phyloP scores from a whole-genome alignment of 2,329 filamentous ascomycete species.

The Trichoderma breve region DNA sequence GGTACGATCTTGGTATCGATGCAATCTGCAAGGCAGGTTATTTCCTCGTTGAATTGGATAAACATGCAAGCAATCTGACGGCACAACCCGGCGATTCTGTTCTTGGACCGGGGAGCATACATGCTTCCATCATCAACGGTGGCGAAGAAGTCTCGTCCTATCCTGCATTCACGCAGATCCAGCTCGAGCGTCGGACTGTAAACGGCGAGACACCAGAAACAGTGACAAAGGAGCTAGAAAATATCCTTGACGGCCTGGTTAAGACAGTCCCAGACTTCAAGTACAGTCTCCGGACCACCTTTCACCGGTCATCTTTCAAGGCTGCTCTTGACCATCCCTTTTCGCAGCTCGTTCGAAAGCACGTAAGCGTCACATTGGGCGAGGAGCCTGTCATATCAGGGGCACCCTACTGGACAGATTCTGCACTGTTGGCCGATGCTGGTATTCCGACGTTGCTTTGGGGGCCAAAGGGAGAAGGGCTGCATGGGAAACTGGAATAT shows the following conservation, averaged over 20 bases:
- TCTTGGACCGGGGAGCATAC: constrained; percentile 42
- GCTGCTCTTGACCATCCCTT: constrained; percentile 43
- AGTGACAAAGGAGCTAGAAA: constrained; percentile 38
- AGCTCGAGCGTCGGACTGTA: constrained; percentile 49
- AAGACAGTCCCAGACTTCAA: constrained; percentile 38
- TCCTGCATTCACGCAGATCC: constrained; percentile 47
- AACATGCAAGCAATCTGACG: constrained; percentile 38
- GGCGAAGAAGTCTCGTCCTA: constrained; percentile 54
- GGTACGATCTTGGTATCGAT: constrained; percentile 46
- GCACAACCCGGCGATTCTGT: constrained; percentile 30
- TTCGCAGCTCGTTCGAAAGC: constrained; percentile 32
- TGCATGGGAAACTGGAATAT: constrained; percentile 52
- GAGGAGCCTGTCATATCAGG: constrained; percentile 29
- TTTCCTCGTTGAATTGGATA: constrained; percentile 46
- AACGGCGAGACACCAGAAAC: constrained; percentile 40
- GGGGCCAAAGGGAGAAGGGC: constrained; percentile 47
- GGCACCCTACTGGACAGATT: constrained; percentile 49
- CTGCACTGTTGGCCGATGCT: constrained; percentile 43
- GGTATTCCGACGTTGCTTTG: constrained; percentile 48
- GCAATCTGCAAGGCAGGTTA: constrained; percentile 48
- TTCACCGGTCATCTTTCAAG: constrained; percentile 44
- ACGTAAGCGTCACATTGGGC: constrained; percentile 31
- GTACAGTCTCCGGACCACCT: constrained; percentile 40
- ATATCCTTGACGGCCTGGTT: constrained; percentile 36
- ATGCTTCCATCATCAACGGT: constrained; percentile 48